Base-by-base conservation (phyloP, 352 stramenopile species). In the Achlya hypogyna region DNA sequence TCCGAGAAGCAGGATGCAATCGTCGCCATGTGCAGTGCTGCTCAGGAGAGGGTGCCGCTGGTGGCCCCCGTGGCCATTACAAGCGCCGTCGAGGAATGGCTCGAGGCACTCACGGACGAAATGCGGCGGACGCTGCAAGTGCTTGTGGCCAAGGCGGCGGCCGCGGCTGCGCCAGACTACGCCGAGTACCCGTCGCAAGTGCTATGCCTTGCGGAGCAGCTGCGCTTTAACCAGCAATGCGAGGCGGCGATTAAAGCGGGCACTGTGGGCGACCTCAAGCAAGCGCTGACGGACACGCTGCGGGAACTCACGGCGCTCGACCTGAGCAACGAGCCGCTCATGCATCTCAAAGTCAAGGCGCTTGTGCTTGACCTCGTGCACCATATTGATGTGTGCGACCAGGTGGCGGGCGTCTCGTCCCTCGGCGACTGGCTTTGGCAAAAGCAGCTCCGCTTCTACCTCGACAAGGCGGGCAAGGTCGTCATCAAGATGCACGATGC, bases 311-410 rank as follows among this genome's bases (percentile, higher is more conserved):
- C 84, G 31, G 86, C 79, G 6, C 71, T 96, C 32, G 93, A 98
- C 53, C 71, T 98, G 28, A 93, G 83, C 45, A 83, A 78, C 0
- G 83, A 96, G 56, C 71, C 85, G 40, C 78, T 98, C 14, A 89
- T 95, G 78, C 91, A 87, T 65, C 78, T 98, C 43, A 98, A 98
- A 62, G 83, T 96, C 16, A 98, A 98, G 71, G 88, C 86, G 4
- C 81, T 98, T 5, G 88, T 98, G 42, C 73, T 98, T 8, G 95
- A 98, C 52, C 74, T 98, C 2, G 88, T 98, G n/a, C 95, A 98
- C 47, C 87, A 97, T 63, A 95, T 98, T 35, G 93, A 98, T 63
- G 87, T 98, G 0, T 94, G 95, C 45, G 88, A 98, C 43, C 88
- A 98, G 51, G 69, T 98, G 1, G 81, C 71, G 1, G 84, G 83